Evolutionary conservation across 108 stramenopile species (phyloP).

Genomic region (Stephanodiscus minutulus): DNA sequence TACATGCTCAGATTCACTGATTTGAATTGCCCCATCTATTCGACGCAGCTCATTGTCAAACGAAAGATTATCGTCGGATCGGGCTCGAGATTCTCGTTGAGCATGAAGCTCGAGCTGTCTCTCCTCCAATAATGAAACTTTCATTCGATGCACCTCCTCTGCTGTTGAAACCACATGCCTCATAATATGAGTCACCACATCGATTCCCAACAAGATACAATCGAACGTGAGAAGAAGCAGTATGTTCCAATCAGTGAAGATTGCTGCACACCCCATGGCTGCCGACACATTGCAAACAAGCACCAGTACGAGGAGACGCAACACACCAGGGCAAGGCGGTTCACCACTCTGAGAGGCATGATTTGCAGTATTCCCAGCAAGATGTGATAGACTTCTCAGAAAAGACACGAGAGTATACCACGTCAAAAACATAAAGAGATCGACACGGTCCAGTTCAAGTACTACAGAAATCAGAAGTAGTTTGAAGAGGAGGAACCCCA

Average conservation of each 20-base stretch:
- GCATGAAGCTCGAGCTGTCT: slow-evolving; percentile 48
- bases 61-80: slow-evolving; percentile 4
- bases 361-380: slow-evolving; percentile 55
- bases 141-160: slow-evolving; percentile 49
- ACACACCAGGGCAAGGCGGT: slow-evolving; percentile 51
- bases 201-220: slow-evolving; percentile 61
- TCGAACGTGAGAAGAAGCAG: slow-evolving; percentile 69
- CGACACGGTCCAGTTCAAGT: slow-evolving; percentile 66
- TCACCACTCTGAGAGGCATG: slow-evolving; percentile 58
- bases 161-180: slow-evolving; percentile 38
- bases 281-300: slow-evolving; percentile 55
- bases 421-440: slow-evolving; percentile 66
- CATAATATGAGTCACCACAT: slow-evolving; percentile 54
- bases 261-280: slow-evolving; percentile 56
- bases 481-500: slow-evolving; percentile 75
- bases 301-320: slow-evolving; percentile 57
- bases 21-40: slow-evolving; percentile 58
- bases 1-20: slow-evolving; percentile 49
- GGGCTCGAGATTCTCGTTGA: background rate
- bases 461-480: slow-evolving; percentile 73
- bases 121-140: slow-evolving; percentile 44
- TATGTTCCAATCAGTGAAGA: slow-evolving; percentile 57
- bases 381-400: slow-evolving; percentile 59
- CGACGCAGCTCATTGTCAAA: slow-evolving; percentile 41
- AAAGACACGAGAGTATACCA: slow-evolving; percentile 76